Evolutionary conservation across 306 rosid species (phyloP).

Genomic region (Mimosa pudica): DNA sequence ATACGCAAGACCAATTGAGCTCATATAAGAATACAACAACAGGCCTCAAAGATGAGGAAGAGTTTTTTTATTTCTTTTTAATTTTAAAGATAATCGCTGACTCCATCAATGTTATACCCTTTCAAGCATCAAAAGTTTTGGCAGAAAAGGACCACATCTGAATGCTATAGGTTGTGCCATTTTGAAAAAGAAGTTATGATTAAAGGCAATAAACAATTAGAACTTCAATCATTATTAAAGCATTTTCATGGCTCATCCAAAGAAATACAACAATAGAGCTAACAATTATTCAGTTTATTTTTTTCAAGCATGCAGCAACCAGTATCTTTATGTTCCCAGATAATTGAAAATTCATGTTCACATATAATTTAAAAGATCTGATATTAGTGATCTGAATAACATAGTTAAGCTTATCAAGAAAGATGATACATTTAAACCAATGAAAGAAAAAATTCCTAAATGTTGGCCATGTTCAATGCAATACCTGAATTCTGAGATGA

Average conservation of each 20-base stretch:
- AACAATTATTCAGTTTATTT: background rate
- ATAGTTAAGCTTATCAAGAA: slow-evolving; percentile 4
- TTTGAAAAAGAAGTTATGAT: background rate
- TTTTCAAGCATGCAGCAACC: slow-evolving; percentile 21
- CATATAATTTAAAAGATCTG: slow-evolving; percentile 6
- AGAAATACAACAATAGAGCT: slow-evolving; percentile 17
- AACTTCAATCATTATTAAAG: background rate
- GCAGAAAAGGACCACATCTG: slow-evolving; percentile 7
- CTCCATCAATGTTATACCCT: background rate
- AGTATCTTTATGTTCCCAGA: slow-evolving; percentile 13
- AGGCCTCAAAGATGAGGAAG: slow-evolving; percentile 4
- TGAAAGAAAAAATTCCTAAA: background rate
- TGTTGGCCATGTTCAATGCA: slow-evolving; percentile 25
- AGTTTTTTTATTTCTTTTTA: background rate
- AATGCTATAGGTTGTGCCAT: background rate
- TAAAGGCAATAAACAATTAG: slow-evolving; percentile 19
- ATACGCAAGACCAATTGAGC: background rate
- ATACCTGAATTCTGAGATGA: slow-evolving; percentile 98
- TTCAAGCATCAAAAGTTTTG: background rate
- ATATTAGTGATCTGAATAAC: background rate
- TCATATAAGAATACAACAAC: slow-evolving; percentile 4
- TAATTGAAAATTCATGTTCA: slow-evolving; percentile 17
- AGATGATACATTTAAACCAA: slow-evolving; percentile 31
- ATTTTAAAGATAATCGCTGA: background rate
- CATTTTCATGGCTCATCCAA: background rate